Percentiles rank a stretch among this genome's conserved stretches.
Evolutionary conservation across 2,329 filamentous ascomycete genomes (phyloP).

Genomic region (Fusarium torreyae): DNA sequence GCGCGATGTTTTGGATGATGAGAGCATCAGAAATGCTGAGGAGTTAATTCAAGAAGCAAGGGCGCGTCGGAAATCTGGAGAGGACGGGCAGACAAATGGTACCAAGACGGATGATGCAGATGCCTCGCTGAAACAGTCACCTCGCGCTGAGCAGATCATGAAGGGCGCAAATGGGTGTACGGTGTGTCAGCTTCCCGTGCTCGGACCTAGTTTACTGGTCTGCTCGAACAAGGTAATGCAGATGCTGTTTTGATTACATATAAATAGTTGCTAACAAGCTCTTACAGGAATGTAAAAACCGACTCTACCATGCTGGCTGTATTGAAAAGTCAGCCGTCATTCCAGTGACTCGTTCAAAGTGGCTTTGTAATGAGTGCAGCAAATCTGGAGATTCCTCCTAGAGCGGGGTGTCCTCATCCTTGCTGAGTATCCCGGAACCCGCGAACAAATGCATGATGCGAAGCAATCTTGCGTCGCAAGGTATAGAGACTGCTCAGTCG

Average conservation of each 20-base stretch:
- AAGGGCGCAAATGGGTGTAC: slow-evolving; percentile 63
- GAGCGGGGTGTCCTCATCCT: slow-evolving; percentile 42
- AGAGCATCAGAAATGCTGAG: slow-evolving; percentile 61
- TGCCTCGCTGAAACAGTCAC: slow-evolving; percentile 48
- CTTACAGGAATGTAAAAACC: slow-evolving; percentile 59
- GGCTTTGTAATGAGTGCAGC: slow-evolving; percentile 63
- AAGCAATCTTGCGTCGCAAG: slow-evolving; percentile 2
- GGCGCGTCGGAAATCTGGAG: slow-evolving; percentile 42
- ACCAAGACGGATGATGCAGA: slow-evolving; percentile 36
- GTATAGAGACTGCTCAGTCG: slow-evolving; percentile 14
- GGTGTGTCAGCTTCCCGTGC: slow-evolving; percentile 64
- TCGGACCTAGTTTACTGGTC: slow-evolving; percentile 63
- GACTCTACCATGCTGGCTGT: slow-evolving; percentile 67
- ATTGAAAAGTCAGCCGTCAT: slow-evolving; percentile 56
- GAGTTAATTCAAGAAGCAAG: slow-evolving; percentile 61
- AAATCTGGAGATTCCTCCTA: slow-evolving; percentile 46
- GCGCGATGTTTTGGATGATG: slow-evolving; percentile 63
- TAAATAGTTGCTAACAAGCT: slow-evolving; percentile 31
- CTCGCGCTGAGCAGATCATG: slow-evolving; percentile 56
- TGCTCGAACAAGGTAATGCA: slow-evolving; percentile 66
- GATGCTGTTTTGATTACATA: slow-evolving; percentile 5
- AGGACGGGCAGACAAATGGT: slow-evolving; percentile 24
- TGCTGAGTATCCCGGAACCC: slow-evolving; percentile 13
- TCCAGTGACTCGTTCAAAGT: slow-evolving; percentile 55
- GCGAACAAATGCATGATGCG: slow-evolving; percentile 3